Evolutionary conservation across 1,139 yeast species (phyloP).

Genomic region (Meyerozyma athensensis): DNA sequence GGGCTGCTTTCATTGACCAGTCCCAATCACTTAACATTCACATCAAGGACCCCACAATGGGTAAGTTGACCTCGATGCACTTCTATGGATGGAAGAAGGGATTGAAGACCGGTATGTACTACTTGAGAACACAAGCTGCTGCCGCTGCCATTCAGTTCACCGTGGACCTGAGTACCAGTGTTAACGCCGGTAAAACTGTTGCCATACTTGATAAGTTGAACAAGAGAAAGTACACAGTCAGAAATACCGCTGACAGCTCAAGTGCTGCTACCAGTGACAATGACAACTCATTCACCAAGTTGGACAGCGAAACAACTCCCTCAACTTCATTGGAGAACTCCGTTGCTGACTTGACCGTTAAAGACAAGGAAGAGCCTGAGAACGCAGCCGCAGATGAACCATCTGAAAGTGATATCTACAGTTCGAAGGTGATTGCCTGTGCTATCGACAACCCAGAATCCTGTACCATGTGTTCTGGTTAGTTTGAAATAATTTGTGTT

Average conservation of each 20-base stretch:
- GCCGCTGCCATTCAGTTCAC: conserved; percentile 92
- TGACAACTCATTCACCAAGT: conserved; percentile 3
- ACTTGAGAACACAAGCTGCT: conserved; percentile 92
- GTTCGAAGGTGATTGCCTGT: conserved; percentile 92
- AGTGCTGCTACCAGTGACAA: conserved; percentile 21
- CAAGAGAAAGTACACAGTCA: conserved; percentile 48
- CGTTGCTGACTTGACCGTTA: conserved; percentile 39
- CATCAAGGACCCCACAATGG: conserved; percentile 83
- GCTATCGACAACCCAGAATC: conserved; percentile 96
- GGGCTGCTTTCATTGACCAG: conserved; percentile 92
- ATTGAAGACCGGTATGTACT: conserved; percentile 96
- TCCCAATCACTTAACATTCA: conserved; percentile 88
- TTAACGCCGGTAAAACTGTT: conserved; percentile 46
- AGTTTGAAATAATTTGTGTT: conserved; percentile 13
- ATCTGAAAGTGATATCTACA: conserved; percentile 66
- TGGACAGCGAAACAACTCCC: neutral
- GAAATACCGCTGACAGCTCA: conserved; percentile 15
- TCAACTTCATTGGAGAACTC: conserved; percentile 49
- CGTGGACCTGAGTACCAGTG: conserved; percentile 38
- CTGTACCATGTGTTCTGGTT: conserved; percentile 99
- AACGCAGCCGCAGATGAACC: conserved; percentile 18
- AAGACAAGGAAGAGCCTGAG: conserved; percentile 15
- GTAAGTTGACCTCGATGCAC: conserved; percentile 94
- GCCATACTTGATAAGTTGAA: conserved; percentile 54
- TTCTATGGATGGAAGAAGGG: conserved; percentile 98